Evolutionary conservation across 148 eudicot species (phyloP).

Genomic region (Camellia sinensis): DNA sequence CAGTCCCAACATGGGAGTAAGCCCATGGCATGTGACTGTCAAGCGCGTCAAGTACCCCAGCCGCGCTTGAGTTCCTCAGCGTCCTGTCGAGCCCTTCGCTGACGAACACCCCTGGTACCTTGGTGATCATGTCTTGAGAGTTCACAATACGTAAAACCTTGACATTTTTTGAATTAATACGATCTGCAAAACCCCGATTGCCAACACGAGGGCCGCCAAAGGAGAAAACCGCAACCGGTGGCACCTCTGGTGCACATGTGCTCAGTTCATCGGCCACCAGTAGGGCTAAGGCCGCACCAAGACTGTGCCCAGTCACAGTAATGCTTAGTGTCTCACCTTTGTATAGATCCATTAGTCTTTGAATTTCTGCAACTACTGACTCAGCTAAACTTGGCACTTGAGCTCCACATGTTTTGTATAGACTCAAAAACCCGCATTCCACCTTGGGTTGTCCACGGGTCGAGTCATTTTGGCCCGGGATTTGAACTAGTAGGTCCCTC

Average conservation of each 20-base stretch:
- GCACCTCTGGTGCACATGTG: constrained; percentile 40
- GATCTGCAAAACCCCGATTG: constrained; percentile 55
- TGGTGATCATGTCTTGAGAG: constrained; percentile 74
- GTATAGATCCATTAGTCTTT: constrained; percentile 43
- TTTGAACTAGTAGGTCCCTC: constrained; percentile 55
- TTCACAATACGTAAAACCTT: constrained; percentile 78
- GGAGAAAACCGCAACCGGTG: constrained; percentile 82
- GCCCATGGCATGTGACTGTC: constrained; percentile 74
- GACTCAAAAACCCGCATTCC: constrained; percentile 78
- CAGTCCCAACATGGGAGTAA: constrained; percentile 72
- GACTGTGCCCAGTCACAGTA: constrained; percentile 85
- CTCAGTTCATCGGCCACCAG: constrained; percentile 73
- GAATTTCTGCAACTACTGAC: constrained; percentile 55
- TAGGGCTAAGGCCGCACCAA: constrained; percentile 87
- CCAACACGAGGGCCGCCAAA: constrained; percentile 93
- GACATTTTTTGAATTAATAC: constrained; percentile 38
- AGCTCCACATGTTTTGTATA: constrained; percentile 55
- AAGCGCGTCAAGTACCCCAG: constrained; percentile 35
- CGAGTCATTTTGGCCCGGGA: constrained; percentile 22
- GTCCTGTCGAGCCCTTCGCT: constrained; percentile 61
- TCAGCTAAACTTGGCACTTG: constrained; percentile 64
- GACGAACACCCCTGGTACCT: constrained; percentile 83
- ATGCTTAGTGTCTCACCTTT: constrained; percentile 73
- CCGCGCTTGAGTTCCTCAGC: constrained; percentile 27
- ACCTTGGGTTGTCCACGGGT: constrained; percentile 43